Conservation (phyloP, 2,329 filamentous ascomycete species). For the Clonostachys solani region DNA sequence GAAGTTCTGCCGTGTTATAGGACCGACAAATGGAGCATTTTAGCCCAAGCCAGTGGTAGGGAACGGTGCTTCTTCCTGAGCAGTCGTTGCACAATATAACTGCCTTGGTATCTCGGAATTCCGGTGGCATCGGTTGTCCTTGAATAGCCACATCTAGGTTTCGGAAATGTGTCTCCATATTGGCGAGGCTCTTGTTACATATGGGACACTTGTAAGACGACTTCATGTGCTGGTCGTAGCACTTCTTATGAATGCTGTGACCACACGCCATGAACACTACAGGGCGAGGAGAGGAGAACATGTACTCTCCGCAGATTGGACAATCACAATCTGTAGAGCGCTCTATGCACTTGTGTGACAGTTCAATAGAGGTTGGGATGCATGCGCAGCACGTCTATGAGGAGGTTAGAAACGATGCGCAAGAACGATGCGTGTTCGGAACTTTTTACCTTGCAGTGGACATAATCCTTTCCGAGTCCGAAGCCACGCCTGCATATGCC, state of each 20-base stretch:
- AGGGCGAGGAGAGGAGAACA: conserved; percentile 85
- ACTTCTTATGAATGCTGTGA: conserved; percentile 89
- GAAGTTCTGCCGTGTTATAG: conserved; percentile 65
- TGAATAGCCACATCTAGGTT: conserved; percentile 86
- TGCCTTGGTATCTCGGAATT: conserved; percentile 75
- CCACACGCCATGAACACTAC: conserved; percentile 95
- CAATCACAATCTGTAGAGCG: conserved; percentile 92
- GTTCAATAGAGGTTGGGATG: conserved; percentile 82
- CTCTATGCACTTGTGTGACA: conserved; percentile 89
- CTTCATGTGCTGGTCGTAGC: conserved; percentile 83
- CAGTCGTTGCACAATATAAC: conserved; percentile 94
- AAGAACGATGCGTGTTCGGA: neutral
- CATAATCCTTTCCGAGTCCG: conserved; percentile 93
- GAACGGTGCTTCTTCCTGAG: conserved; percentile 77
- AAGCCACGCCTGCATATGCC: conserved; percentile 90
- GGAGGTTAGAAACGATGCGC: neutral
- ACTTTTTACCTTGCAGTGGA: conserved; percentile 83
- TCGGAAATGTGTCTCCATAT: conserved; percentile 94
- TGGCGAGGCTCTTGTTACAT: conserved; percentile 93
- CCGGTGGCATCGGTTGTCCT: conserved; percentile 84
- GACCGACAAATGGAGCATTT: conserved; percentile 76
- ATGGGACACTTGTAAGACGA: conserved; percentile 94
- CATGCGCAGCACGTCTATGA: conserved; percentile 83
- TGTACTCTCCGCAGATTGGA: conserved; percentile 93
- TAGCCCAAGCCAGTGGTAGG: conserved; percentile 91